These are phyloP conservation scores for Quercus suber DNA, from an alignment of 306 rosid genomes.

Conservation along the genomic window DNA sequence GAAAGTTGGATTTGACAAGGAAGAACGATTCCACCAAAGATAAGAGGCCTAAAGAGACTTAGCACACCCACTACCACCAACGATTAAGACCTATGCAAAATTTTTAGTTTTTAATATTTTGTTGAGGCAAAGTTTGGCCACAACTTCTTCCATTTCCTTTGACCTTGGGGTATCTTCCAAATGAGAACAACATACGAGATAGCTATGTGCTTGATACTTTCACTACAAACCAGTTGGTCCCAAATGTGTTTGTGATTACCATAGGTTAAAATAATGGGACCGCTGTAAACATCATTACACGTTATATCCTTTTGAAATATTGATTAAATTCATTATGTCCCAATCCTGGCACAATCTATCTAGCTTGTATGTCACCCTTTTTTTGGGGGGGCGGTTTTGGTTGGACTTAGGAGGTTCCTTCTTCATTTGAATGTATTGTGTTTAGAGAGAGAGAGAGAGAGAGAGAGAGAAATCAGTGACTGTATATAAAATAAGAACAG, in stretches of 20 bases:
- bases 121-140: not conserved
- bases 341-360: not conserved
- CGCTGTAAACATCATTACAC: not conserved
- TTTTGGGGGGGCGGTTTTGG: too few species aligned
- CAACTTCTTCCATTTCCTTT: slow-evolving; percentile 6
- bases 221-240: not conserved
- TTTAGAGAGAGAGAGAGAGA: not conserved
- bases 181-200: not conserved
- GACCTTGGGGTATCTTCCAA: slow-evolving; percentile 16
- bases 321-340: not conserved
- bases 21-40: not conserved
- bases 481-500: not conserved
- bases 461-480: not conserved
- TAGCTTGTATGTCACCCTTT: too few species aligned
- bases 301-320: not conserved
- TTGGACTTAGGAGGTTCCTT: too few species aligned
- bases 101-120: too few species aligned
- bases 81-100: not conserved
- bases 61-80: slow-evolving; percentile 1
- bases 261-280: not conserved
- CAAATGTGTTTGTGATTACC: not conserved
- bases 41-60: not conserved
- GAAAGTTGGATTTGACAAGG: not conserved
- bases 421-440: too few species aligned
- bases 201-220: not conserved